phyloP scores from a whole-genome alignment of 2,329 filamentous ascomycete species.

The Escovopsis sp. region DNA sequence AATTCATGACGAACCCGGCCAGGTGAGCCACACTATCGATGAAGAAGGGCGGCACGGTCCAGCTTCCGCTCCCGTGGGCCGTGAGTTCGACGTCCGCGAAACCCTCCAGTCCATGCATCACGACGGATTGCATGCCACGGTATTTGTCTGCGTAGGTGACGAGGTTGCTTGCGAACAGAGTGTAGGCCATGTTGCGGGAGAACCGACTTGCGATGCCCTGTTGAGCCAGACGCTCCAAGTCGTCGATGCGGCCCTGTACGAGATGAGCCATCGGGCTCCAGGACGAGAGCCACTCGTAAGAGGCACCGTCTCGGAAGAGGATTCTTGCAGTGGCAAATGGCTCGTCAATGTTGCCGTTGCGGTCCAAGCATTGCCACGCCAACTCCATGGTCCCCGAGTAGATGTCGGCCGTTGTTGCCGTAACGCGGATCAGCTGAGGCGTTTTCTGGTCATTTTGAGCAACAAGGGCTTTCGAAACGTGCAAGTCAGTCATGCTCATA shows the following conservation, averaged over 20 bases:
- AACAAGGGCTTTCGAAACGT: slow-evolving; percentile 41
- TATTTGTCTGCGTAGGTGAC: slow-evolving; percentile 41
- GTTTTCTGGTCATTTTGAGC: slow-evolving; percentile 12
- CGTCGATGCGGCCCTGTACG: slow-evolving; percentile 46
- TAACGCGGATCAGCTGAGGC: slow-evolving; percentile 19
- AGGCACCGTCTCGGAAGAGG: slow-evolving; percentile 30
- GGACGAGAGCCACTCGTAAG: slow-evolving; percentile 34
- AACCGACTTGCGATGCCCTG: slow-evolving; percentile 5
- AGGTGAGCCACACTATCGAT: slow-evolving; percentile 43
- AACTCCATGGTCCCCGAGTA: slow-evolving; percentile 29
- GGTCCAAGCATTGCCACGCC: slow-evolving; percentile 9
- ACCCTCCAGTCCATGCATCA: slow-evolving; percentile 20
- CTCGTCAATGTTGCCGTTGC: slow-evolving; percentile 3
- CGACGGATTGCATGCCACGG: slow-evolving; percentile 42
- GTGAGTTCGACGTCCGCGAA: slow-evolving; percentile 27
- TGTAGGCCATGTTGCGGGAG: slow-evolving; percentile 35
- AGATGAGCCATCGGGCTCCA: slow-evolving; percentile 29
- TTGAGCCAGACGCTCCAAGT: slow-evolving; percentile 23
- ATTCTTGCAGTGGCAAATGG: slow-evolving; percentile 7
- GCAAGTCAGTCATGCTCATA: slow-evolving; percentile 51
- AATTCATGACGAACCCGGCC: slow-evolving; percentile 44
- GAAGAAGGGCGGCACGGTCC: slow-evolving; percentile 42
- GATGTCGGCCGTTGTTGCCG: slow-evolving; percentile 25
- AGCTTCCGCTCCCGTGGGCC: slow-evolving; percentile 18
- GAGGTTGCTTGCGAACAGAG: slow-evolving; percentile 36